Evolutionary conservation across 768 basidiomycete genomes (phyloP).

Genomic region (Naematelia encephala): DNA sequence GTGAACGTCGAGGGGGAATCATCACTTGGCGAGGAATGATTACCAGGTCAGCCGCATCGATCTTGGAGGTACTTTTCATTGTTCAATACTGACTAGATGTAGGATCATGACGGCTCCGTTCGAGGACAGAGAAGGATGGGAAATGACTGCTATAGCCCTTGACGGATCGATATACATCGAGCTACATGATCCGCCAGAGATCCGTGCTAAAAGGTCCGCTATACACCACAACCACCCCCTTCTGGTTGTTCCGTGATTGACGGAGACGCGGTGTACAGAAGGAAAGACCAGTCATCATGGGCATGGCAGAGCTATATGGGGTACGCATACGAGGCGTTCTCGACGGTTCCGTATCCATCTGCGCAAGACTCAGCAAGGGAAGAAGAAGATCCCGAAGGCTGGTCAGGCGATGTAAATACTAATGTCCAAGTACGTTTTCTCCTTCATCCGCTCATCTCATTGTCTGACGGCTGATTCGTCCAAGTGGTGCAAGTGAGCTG

Average conservation of each 20-base stretch:
- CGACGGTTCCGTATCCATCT: conserved; percentile 22
- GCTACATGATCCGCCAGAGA: conserved; percentile 38
- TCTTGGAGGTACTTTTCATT: background rate
- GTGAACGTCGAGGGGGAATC: conserved; percentile 35
- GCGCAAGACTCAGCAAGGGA: background rate
- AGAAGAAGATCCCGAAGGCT: conserved; percentile 30
- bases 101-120: conserved; percentile 50
- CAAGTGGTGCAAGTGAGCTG: conserved; percentile 47
- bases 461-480: background rate
- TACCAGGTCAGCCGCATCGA: conserved; percentile 37
- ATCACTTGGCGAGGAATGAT: conserved; percentile 52
- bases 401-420: conserved; percentile 49
- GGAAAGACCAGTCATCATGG: conserved; percentile 33
- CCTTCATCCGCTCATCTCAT: background rate
- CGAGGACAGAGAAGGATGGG: conserved; percentile 47
- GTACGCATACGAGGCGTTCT: conserved; percentile 49
- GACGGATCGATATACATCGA: conserved; percentile 50
- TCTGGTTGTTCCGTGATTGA: too few species aligned
- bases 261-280: too few species aligned
- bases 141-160: conserved; percentile 47
- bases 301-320: conserved; percentile 45
- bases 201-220: conserved; percentile 25
- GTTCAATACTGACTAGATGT: background rate
- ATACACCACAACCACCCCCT: background rate
- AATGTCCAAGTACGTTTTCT: conserved; percentile 41